phyloP scores from a whole-genome alignment of 352 stramenopile species.

The Phytopythium boreale region DNA sequence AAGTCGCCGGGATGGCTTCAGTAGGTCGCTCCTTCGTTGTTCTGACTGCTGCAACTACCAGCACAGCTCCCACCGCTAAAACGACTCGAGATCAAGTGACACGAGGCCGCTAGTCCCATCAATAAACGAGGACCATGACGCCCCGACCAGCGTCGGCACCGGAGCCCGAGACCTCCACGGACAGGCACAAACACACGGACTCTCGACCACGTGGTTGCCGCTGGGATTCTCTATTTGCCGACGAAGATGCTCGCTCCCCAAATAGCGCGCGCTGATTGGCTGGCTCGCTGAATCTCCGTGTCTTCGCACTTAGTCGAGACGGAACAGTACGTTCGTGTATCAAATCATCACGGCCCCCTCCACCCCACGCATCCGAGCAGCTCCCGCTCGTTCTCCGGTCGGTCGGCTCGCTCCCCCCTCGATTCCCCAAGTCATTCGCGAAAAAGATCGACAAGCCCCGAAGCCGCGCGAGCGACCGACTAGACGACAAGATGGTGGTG shows the following conservation, averaged over 20 bases:
- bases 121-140: not conserved
- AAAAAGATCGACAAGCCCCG: conserved; percentile 45
- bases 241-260: not conserved
- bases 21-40: too few species aligned
- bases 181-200: not conserved
- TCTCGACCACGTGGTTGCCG: not conserved
- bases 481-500: conserved; percentile 48
- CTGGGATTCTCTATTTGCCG: conserved; percentile 1
- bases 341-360: not conserved
- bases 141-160: not conserved
- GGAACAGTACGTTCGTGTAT: not conserved
- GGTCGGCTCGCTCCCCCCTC: not conserved
- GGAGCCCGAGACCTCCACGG: not conserved
- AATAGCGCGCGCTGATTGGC: conserved; percentile 22
- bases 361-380: too few species aligned
- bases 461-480: conserved; percentile 1
- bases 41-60: too few species aligned
- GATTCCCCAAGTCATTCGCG: conserved; percentile 35
- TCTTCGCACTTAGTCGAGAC: not conserved
- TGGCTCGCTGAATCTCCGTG: conserved; percentile 24
- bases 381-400: conserved; percentile 5
- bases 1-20: too few species aligned
- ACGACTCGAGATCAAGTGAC: too few species aligned
- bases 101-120: too few species aligned
- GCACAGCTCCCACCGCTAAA: too few species aligned